phyloP scores from a whole-genome alignment of 1,284 basidiomycete genomes.

The Meripilus lineatus region DNA sequence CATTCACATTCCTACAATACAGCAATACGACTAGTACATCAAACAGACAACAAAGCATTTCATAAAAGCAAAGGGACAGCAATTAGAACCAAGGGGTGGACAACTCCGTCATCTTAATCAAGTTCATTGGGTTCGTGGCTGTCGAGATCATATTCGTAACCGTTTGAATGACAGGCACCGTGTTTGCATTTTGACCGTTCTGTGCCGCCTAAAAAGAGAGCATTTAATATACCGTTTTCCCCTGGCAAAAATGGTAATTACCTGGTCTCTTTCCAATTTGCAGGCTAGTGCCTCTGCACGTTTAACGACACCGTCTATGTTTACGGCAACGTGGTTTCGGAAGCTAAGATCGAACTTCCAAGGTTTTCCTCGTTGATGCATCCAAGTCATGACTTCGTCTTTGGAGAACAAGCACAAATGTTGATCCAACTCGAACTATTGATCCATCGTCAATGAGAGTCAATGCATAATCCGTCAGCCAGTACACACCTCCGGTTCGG shows the following conservation, averaged over 20 bases:
- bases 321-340: conserved; percentile 65
- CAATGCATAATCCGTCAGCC: neutral
- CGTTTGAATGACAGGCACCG: conserved; percentile 70
- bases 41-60: conserved; percentile 5
- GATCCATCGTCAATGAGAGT: conserved; percentile 5
- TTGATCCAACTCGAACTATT: conserved; percentile 84
- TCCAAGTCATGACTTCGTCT: conserved; percentile 86
- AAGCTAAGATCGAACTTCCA: conserved; percentile 57
- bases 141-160: conserved; percentile 80
- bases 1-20: neutral
- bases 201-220: conserved; percentile 9
- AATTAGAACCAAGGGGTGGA: conserved; percentile 82
- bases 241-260: conserved; percentile 22
- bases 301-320: conserved; percentile 81
- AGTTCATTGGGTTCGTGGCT: conserved; percentile 70
- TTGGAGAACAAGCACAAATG: conserved; percentile 87
- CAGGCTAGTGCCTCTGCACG: conserved; percentile 84
- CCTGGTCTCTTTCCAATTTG: conserved; percentile 78
- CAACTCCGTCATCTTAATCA: conserved; percentile 77
- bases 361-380: conserved; percentile 37
- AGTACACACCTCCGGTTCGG: conserved; percentile 80
- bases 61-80: conserved; percentile 9
- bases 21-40: conserved; percentile 1
- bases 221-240: neutral
- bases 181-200: conserved; percentile 33